Evolutionary conservation across 805 yeast species (phyloP), one percentile per base, ranked within the genome.

Genomic region (Metschnikowia shivogae): DNA sequence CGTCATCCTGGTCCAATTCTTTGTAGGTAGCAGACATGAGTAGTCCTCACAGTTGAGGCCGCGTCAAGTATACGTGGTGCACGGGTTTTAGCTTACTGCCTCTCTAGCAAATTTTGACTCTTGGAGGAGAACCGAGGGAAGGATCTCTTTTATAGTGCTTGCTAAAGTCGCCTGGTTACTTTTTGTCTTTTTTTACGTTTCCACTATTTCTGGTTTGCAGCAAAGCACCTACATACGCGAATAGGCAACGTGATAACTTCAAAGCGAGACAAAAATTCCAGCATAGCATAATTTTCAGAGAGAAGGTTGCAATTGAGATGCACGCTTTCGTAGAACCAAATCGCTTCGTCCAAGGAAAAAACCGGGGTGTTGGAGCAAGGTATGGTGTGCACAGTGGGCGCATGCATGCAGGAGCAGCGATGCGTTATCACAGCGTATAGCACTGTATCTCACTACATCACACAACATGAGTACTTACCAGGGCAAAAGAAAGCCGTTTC

Each of bases 401-500:
- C 12, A 4, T 12, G 26, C 27, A 29, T 37, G 40, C 40, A 37
- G 34, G 20, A 28, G 27, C 19, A 32, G 40, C 34, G 40, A 37
- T 37, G 40, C 40, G 40, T 29, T 12, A 19, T 28, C 39, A n/a
- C 27, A 22, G 2, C 26, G 3, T 22, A 4, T 6, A 22, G 6
- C 26, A 22, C 26, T 22, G 26, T n/a, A 22, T 7, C 26, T 22
- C 26, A 22, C 26, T 22, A 29, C 5, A 12, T n/a, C 13, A 5
- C 31, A 29, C 31, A 29, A 32, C 20, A n/a, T 32, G 19, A n/a
- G 11, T 8, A 10, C 29, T 22, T 31, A 13, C n/a, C 47, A 45
- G 28, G 52, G 47, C 9, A 58, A 48, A 42, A 46, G 57, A n/a
- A 57, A 58, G 44, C 58, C 58, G 9, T 58, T 57, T 44, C 48